Conservation (phyloP, 805 yeast genomes). For the Geotrichum ghanense region DNA sequence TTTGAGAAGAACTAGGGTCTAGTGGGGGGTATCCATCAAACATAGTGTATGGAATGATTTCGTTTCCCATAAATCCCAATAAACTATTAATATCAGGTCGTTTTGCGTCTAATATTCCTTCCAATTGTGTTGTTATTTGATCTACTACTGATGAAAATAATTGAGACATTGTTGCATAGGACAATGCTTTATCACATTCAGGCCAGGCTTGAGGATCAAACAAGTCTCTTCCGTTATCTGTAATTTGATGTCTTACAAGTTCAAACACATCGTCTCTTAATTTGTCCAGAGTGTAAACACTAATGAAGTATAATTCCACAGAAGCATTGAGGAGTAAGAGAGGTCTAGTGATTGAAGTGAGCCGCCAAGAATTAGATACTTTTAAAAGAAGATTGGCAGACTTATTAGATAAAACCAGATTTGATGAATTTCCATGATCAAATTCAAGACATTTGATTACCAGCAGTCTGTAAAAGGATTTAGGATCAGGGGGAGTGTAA, state of each 20-base stretch:
- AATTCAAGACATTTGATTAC: conserved; percentile 32
- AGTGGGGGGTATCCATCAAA: conserved; percentile 28
- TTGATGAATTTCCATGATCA: conserved; percentile 22
- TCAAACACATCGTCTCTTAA: conserved; percentile 24
- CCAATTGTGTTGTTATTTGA: conserved; percentile 33
- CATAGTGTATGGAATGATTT: conserved; percentile 32
- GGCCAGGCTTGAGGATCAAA: conserved; percentile 29
- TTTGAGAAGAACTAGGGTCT: conserved; percentile 36
- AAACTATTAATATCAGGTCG: conserved; percentile 50
- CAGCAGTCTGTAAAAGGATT: conserved; percentile 31
- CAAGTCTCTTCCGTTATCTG: conserved; percentile 15
- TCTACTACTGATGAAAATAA: conserved; percentile 38
- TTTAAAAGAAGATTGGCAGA: conserved; percentile 33
- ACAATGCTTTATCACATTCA: conserved; percentile 36
- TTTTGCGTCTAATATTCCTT: conserved; percentile 25
- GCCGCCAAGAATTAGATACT: conserved; percentile 48
- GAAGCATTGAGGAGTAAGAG: conserved; percentile 41
- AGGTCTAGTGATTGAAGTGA: conserved; percentile 39
- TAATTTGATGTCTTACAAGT: conserved; percentile 15
- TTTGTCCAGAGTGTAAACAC: conserved; percentile 20
- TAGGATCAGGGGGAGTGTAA: conserved; percentile 33
- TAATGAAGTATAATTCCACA: conserved; percentile 25
- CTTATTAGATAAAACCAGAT: conserved; percentile 30
- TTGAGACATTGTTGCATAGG: conserved; percentile 35
- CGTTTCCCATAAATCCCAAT: conserved; percentile 37